A percentile compares a stretch with the other conserved stretches of the same genome.
phyloP scores from a whole-genome alignment of 257 asterid genomes.

The Thymus quinquecostatus region DNA sequence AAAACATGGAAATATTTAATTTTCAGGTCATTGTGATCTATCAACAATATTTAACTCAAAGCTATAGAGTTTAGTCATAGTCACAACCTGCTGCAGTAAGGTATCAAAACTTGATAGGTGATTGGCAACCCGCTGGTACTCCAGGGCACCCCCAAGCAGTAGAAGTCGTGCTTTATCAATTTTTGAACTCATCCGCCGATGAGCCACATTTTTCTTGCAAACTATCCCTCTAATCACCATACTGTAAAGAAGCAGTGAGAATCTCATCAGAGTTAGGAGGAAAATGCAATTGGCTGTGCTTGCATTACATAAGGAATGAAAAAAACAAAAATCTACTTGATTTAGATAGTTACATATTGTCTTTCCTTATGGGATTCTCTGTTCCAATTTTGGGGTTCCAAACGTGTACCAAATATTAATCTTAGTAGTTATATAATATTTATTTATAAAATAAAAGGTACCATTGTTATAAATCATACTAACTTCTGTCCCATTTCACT shows the following conservation, averaged over 20 bases:
- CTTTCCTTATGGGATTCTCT: neutral
- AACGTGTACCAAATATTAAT: too few relatives aligned
- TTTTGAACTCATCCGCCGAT: conserved; percentile 71
- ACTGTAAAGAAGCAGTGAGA: conserved; percentile 40
- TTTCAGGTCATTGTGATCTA: conserved; percentile 2
- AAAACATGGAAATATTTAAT: conserved; percentile 3
- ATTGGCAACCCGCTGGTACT: conserved; percentile 79
- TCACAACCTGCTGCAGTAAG: conserved; percentile 75
- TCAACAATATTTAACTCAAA: conserved; percentile 26
- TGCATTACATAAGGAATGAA: conserved; percentile 21
- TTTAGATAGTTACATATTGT: conserved; percentile 22
- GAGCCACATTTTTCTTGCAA: conserved; percentile 86
- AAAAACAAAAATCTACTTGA: conserved; percentile 20
- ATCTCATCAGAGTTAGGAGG: conserved; percentile 34
- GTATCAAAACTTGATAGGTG: conserved; percentile 82
- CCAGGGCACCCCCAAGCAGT: conserved; percentile 84
- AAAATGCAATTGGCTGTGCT: conserved; percentile 19
- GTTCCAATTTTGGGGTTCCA: too few relatives aligned
- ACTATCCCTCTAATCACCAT: conserved; percentile 73
- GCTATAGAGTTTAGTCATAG: conserved; percentile 27
- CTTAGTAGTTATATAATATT: too few relatives aligned
- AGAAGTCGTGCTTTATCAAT: conserved; percentile 63
- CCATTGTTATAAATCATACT: too few relatives aligned
- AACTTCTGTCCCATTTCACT: too few relatives aligned
- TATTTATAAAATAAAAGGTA: too few relatives aligned